Evolutionary conservation across 208 protist genomes (phyloP), one percentile per base, ranked within the genome.

Genomic region (Leishmania martiniquensis): DNA sequence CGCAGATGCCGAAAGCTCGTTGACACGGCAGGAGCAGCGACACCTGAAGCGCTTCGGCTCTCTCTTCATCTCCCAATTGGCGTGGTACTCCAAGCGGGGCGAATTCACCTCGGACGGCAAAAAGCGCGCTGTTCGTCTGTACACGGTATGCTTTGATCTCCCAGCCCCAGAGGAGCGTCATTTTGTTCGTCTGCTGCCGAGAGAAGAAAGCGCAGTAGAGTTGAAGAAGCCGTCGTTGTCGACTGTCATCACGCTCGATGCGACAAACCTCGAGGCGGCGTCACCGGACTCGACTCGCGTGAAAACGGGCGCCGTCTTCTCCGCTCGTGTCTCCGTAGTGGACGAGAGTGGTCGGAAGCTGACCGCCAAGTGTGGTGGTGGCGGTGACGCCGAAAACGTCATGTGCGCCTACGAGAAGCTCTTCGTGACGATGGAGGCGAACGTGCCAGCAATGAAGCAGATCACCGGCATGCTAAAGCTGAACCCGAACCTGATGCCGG

Each of bases 71-170:
- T 7, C 2, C 15, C 68, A 82, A 37, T 4, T 37, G 22, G 72
- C 73, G 22, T 70, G 67, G 66, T 63, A 45, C 12, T 37, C 29
- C 10, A 12, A 25, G 6, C 7, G 47, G 0, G 29, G 1, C 0
- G 29, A 37, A 12, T 90, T 92, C 65, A 88, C 86, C n/a, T 68
- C 75, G 25, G 87, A 89, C 51, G 91, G 85, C 13, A 93, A 93
- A 71, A 75, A 84, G 34, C 92, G 87, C 39, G 86, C 89, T 2
- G 78, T 96, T 63, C 77, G 89, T 51, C 77, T 96, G 59, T 94
- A 89, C 78, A 85, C 89, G 2, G 15, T 93, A 17, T 96, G 92
- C 81, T 89, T 88, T 44, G 90, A 84, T 12, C 34, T 96, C 10
- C 51, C 72, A 0, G 79, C 86, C 6, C 89, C 90, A 13, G 12